A percentile compares a stretch with the other conserved stretches of the same genome.
These are phyloP conservation scores for Nothophaeocryptopus gaeumannii DNA, from an alignment of 2,329 filamentous ascomycete genomes.

Conservation along the genomic window DNA sequence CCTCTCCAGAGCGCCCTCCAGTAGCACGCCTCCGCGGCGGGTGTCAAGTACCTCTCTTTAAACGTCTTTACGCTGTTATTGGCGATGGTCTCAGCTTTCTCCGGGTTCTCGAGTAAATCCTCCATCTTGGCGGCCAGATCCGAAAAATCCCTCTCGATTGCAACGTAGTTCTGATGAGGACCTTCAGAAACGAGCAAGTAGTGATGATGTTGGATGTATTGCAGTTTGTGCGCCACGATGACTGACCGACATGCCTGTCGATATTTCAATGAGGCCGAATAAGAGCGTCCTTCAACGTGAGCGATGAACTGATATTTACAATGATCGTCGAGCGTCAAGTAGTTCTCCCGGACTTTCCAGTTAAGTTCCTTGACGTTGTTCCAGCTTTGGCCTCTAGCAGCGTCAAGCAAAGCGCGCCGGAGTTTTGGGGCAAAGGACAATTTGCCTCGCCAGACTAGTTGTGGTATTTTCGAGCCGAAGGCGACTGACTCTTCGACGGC, in stretches of 20 bases:
- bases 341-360: conserved; percentile 23
- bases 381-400: conserved; percentile 35
- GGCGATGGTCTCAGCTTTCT: conserved; percentile 26
- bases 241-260: conserved; percentile 28
- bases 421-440: conserved; percentile 29
- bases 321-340: conserved; percentile 26
- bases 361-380: conserved; percentile 35
- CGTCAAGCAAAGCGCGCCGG: conserved; percentile 32
- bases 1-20: conserved; percentile 21
- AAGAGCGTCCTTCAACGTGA: conserved; percentile 31
- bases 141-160: conserved; percentile 25
- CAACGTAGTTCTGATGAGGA: conserved; percentile 27
- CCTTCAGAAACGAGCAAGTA: conserved; percentile 25
- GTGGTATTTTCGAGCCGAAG: conserved; percentile 25
- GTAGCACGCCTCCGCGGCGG: conserved; percentile 32
- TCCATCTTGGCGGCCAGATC: conserved; percentile 24
- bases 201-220: conserved; percentile 27
- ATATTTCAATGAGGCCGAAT: conserved; percentile 31
- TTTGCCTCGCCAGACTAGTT: conserved; percentile 33
- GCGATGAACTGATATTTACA: conserved; percentile 32
- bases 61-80: conserved; percentile 29
- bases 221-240: conserved; percentile 25
- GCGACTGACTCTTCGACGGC: conserved; percentile 15
- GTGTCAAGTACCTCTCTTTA: conserved; percentile 31
- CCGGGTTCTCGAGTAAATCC: conserved; percentile 19